A percentile compares a stretch with the other conserved stretches of the same genome.
These are phyloP conservation scores for Leucosporidium yakuticum DNA, from an alignment of 768 basidiomycete genomes.

Conservation along the genomic window DNA sequence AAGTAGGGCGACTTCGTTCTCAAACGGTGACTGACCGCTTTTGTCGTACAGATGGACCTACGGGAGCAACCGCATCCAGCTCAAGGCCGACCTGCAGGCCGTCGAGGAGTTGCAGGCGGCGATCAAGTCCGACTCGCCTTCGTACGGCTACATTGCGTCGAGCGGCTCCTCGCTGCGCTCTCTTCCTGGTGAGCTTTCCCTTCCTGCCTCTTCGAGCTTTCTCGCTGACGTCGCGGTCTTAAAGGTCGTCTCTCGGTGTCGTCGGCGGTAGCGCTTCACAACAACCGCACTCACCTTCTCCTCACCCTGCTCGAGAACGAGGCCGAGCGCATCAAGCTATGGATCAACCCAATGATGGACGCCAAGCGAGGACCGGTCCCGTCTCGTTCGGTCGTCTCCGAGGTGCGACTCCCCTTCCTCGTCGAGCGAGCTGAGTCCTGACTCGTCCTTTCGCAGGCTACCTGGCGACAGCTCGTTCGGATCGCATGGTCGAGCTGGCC, in stretches of 20 bases:
- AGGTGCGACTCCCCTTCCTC: constrained; percentile 16
- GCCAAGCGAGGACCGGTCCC: constrained; percentile 59
- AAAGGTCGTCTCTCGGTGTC: constrained; percentile 37
- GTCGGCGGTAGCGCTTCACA: constrained; percentile 61
- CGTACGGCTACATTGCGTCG: constrained; percentile 47
- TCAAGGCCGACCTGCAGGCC: constrained; percentile 80
- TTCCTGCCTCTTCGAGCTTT: not conserved
- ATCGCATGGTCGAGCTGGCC: constrained; percentile 78
- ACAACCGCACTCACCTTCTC: constrained; percentile 66
- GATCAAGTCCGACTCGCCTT: constrained; percentile 65
- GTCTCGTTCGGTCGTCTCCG: not conserved
- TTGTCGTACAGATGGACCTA: constrained; percentile 71
- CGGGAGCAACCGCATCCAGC: constrained; percentile 85
- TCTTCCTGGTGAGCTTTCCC: constrained; percentile 40
- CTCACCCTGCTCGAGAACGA: constrained; percentile 84
- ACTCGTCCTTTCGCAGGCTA: constrained; percentile 44
- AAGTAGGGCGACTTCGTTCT: constrained; percentile 40
- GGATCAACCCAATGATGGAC: constrained; percentile 83
- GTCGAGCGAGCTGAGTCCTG: not conserved
- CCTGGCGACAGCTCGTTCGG: constrained; percentile 64
- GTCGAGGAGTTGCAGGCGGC: constrained; percentile 75
- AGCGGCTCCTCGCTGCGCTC: constrained; percentile 44
- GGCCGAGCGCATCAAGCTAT: constrained; percentile 74
- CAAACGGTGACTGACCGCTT: not conserved
- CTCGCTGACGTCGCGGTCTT: not conserved